Percentiles rank a stretch among this genome's conserved stretches.
Conservation (phyloP, 768 basidiomycete genomes). For the Auricularia sp. region DNA sequence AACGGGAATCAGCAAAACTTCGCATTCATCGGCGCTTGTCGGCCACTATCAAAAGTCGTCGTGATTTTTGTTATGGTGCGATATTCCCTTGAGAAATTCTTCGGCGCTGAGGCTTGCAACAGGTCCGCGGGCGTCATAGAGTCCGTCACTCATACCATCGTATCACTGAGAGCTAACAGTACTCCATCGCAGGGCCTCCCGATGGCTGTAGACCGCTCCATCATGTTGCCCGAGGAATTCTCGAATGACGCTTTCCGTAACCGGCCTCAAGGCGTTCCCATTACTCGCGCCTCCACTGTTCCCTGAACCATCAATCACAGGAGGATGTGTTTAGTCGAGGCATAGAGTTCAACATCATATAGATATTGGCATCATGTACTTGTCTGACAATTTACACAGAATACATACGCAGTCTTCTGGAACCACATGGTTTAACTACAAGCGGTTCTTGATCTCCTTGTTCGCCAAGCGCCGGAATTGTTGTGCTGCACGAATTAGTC, state of each 20-base stretch:
- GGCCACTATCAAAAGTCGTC: conserved; percentile 78
- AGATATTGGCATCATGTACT: too few species aligned
- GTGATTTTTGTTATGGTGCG: conserved; percentile 69
- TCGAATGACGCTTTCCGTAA: background rate
- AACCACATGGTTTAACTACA: background rate
- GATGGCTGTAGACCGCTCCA: conserved; percentile 66
- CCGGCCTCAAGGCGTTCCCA: background rate
- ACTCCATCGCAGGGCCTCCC: conserved; percentile 75
- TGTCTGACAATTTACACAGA: too few species aligned
- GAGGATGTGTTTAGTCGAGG: background rate
- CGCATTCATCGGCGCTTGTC: conserved; percentile 71
- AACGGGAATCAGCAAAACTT: conserved; percentile 54
- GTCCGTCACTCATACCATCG: background rate
- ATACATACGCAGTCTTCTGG: too few species aligned
- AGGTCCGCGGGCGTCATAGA: too few species aligned
- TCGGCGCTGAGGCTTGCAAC: too few species aligned
- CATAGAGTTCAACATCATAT: too few species aligned
- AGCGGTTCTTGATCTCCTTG: background rate
- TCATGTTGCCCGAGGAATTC: background rate
- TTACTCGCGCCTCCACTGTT: background rate
- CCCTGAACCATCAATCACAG: background rate
- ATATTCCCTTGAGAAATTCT: background rate
- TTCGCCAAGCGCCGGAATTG: background rate
- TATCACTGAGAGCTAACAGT: conserved; percentile 45
- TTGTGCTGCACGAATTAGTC: background rate